Percentiles rank a stretch among this genome's conserved stretches.
These are phyloP conservation scores for Crinitomyces ghanaensis DNA, from an alignment of 805 yeast genomes.

Conservation along the genomic window DNA sequence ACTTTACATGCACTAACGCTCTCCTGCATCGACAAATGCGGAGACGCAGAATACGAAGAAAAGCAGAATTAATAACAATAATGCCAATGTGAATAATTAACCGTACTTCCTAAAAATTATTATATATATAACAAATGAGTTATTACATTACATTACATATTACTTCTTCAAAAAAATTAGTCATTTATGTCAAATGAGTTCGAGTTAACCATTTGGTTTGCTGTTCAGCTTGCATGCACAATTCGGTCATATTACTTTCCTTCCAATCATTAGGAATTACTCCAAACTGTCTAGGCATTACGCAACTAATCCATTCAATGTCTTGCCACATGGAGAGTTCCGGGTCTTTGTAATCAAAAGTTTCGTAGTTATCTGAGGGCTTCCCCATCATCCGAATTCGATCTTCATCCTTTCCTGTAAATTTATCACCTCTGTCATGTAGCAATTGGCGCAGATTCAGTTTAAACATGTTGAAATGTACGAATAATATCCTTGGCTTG, in stretches of 20 bases:
- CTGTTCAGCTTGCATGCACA: slow-evolving; percentile 5
- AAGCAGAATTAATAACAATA: no score
- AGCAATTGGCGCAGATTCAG: slow-evolving; percentile 46
- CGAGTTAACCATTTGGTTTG: slow-evolving; percentile 9
- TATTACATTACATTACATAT: no score
- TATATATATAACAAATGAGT: no score
- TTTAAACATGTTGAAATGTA: slow-evolving; percentile 60
- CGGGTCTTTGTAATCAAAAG: slow-evolving; percentile 10
- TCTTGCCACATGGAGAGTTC: slow-evolving; percentile 16
- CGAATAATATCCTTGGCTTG: slow-evolving; percentile 29
- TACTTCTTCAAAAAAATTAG: no score
- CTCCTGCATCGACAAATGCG: no score
- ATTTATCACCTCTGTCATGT: slow-evolving; percentile 22
- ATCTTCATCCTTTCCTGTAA: slow-evolving; percentile 33
- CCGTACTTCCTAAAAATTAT: no score
- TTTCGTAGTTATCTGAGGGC: slow-evolving; percentile 15
- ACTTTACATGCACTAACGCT: no score
- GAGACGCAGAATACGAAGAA: no score
- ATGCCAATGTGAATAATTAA: no score
- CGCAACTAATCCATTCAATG: slow-evolving; percentile 16
- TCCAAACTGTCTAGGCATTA: slow-evolving; percentile 5
- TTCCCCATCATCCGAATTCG: slow-evolving; percentile 48
- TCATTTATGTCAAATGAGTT: slow-evolving; percentile 3
- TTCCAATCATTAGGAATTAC: slow-evolving; percentile 12
- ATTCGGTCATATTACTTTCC: slow-evolving; percentile 5